These are phyloP conservation scores for Canariomyces notabilis DNA, from an alignment of 2,329 filamentous ascomycete species.

Conservation along the genomic window DNA sequence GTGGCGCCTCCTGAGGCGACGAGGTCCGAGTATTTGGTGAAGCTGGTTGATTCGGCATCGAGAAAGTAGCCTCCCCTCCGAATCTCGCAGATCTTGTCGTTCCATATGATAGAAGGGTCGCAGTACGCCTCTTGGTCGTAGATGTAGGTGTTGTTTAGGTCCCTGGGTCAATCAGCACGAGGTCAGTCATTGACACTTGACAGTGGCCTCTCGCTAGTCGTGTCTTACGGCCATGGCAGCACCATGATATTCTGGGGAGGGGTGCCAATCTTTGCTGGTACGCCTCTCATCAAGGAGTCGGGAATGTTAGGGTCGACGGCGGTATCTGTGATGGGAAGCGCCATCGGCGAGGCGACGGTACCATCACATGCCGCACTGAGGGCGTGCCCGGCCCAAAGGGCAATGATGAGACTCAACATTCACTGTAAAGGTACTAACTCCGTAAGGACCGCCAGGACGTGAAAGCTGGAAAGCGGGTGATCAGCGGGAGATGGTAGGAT, in stretches of 20 bases:
- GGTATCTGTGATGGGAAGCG: slow-evolving; percentile 22
- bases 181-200: too few species aligned
- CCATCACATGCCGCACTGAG: slow-evolving; percentile 2
- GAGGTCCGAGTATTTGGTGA: slow-evolving; percentile 9
- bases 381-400: slow-evolving; percentile 1
- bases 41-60: slow-evolving; percentile 20
- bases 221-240: slow-evolving; percentile 30
- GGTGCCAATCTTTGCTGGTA: slow-evolving; percentile 25
- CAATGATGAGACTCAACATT: slow-evolving; percentile 1
- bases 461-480: neutral
- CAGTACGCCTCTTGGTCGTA: slow-evolving; percentile 29
- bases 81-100: slow-evolving; percentile 27
- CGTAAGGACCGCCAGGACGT: too few species aligned
- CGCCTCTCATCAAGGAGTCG: slow-evolving; percentile 28
- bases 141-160: slow-evolving; percentile 34
- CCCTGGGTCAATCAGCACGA: slow-evolving; percentile 22
- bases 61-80: slow-evolving; percentile 22
- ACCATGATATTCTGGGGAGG: slow-evolving; percentile 28
- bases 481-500: too few species aligned
- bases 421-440: too few species aligned
- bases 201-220: too few species aligned
- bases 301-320: slow-evolving; percentile 23
- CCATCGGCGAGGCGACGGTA: slow-evolving; percentile 2
- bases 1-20: slow-evolving; percentile 18
- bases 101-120: slow-evolving; percentile 26